These are phyloP conservation scores for Wickerhamomyces bovis DNA, from an alignment of 805 yeast genomes.

Conservation along the genomic window DNA sequence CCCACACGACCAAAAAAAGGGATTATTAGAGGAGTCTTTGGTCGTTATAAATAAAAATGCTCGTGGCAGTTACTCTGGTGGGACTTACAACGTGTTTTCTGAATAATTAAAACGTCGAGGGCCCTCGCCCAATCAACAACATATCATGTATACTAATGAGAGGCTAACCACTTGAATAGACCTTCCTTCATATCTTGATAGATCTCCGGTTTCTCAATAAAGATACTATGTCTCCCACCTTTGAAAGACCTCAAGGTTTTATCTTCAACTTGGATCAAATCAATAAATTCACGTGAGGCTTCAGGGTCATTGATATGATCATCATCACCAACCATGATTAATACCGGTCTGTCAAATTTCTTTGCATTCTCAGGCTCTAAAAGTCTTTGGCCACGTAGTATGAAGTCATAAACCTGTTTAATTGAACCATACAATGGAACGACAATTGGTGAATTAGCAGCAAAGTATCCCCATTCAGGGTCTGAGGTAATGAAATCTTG, in stretches of 20 bases:
- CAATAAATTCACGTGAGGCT: slow-evolving; percentile 14
- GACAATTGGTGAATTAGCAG: slow-evolving; percentile 36
- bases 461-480: slow-evolving; percentile 37
- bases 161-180: slow-evolving; percentile 35
- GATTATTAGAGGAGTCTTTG: too few relatives aligned
- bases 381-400: slow-evolving; percentile 48
- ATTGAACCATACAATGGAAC: slow-evolving; percentile 49
- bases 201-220: slow-evolving; percentile 39
- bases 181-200: slow-evolving; percentile 30
- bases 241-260: slow-evolving; percentile 17
- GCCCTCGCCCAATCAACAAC: too few relatives aligned
- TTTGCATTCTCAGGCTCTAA: slow-evolving; percentile 30
- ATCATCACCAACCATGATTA: slow-evolving; percentile 56
- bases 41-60: too few relatives aligned
- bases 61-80: too few relatives aligned
- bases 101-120: too few relatives aligned
- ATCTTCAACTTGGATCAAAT: slow-evolving; percentile 12
- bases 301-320: slow-evolving; percentile 51
- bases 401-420: slow-evolving; percentile 51
- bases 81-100: too few relatives aligned
- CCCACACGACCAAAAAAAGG: too few relatives aligned
- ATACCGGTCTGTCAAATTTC: slow-evolving; percentile 36
- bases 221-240: slow-evolving; percentile 39
- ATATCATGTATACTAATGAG: slow-evolving; percentile 2
- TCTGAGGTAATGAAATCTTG: slow-evolving; percentile 51